Conservation (phyloP, 2,329 filamentous ascomycete genomes). For the Epicoccum nigrum region DNA sequence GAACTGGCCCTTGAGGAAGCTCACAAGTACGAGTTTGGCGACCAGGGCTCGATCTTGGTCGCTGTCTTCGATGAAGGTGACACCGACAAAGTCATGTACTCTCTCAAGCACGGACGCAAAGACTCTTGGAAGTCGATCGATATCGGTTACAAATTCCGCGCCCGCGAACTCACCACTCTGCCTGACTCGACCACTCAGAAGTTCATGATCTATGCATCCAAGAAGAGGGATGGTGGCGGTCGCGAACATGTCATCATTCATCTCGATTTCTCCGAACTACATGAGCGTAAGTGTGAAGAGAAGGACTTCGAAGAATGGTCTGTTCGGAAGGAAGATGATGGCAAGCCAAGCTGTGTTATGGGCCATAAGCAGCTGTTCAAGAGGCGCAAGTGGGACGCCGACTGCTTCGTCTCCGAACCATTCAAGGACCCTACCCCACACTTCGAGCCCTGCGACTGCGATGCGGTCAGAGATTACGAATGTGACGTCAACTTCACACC, state of each 20-base stretch:
- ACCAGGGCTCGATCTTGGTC: conserved; percentile 86
- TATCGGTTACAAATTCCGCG: conserved; percentile 72
- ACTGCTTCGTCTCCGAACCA: conserved; percentile 86
- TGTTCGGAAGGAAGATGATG: conserved; percentile 79
- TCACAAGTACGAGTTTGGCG: conserved; percentile 96
- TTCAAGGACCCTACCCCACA: conserved; percentile 78
- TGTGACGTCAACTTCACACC: conserved; percentile 90
- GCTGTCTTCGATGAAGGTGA: conserved; percentile 73
- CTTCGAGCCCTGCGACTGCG: conserved; percentile 79
- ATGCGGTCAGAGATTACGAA: conserved; percentile 79
- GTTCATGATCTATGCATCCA: conserved; percentile 75
- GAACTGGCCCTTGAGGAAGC: conserved; percentile 74
- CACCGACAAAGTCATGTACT: conserved; percentile 74
- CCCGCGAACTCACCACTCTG: conserved; percentile 80
- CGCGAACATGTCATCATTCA: conserved; percentile 70
- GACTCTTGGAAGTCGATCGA: conserved; percentile 73
- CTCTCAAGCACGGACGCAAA: conserved; percentile 81
- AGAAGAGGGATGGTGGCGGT: conserved; percentile 52
- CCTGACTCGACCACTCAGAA: conserved; percentile 92
- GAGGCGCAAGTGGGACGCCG: conserved; percentile 82
- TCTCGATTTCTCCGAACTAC: conserved; percentile 82
- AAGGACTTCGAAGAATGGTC: conserved; percentile 85
- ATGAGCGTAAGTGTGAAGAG: conserved; percentile 78
- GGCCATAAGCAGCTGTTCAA: conserved; percentile 89
- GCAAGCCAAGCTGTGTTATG: conserved; percentile 89